These are phyloP conservation scores for Trypanosomatidae sp. DNA, from an alignment of 208 protist genomes.

Conservation along the genomic window DNA sequence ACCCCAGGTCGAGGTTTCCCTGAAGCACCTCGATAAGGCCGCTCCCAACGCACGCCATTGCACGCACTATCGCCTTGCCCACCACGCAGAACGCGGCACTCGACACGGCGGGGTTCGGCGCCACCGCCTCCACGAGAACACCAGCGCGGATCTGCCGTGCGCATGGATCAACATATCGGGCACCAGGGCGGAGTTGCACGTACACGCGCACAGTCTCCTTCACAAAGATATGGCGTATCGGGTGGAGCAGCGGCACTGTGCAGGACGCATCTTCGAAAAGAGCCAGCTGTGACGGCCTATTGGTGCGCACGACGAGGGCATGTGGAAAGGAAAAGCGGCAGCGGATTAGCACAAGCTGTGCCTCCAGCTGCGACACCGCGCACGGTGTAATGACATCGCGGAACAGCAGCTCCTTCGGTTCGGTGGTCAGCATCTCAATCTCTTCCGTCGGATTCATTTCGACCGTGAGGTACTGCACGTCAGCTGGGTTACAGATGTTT, in stretches of 20 bases:
- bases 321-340: conserved; percentile 64
- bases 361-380: conserved; percentile 41
- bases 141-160: conserved; percentile 56
- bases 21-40: conserved; percentile 45
- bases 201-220: conserved; percentile 76
- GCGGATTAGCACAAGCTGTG: conserved; percentile 68
- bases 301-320: conserved; percentile 72
- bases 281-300: conserved; percentile 65
- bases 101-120: conserved; percentile 30
- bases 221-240: conserved; percentile 51
- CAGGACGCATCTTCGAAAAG: conserved; percentile 80
- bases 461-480: conserved; percentile 75
- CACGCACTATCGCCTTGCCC: conserved; percentile 41
- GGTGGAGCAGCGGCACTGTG: conserved; percentile 55
- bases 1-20: conserved; percentile 45
- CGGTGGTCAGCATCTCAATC: conserved; percentile 60
- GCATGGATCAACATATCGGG: conserved; percentile 39
- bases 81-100: conserved; percentile 45
- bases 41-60: conserved; percentile 53
- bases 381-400: conserved; percentile 73
- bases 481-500: conserved; percentile 61
- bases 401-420: conserved; percentile 62
- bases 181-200: conserved; percentile 60
- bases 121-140: conserved; percentile 73
- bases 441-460: conserved; percentile 75